Percentiles rank a stretch among this genome's conserved stretches.
Conservation (phyloP, 371 early-diverging fungal genomes). For the Mucor mucedo region DNA sequence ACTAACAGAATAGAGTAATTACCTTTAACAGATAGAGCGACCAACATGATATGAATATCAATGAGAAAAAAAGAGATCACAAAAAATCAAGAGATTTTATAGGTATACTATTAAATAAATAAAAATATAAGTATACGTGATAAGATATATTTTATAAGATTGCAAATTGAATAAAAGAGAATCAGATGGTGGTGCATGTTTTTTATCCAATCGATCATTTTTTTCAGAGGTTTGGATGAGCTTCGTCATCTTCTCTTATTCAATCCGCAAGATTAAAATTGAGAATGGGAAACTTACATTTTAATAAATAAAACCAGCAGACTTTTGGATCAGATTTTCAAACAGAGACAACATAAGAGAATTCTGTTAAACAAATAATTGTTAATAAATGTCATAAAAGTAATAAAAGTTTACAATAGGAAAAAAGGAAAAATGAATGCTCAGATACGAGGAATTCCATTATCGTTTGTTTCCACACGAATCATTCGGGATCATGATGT, state of each 20-base stretch:
- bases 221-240: conserved; percentile 35
- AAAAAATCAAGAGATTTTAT: conserved; percentile 6
- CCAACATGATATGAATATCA: not conserved
- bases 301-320: conserved; percentile 17
- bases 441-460: conserved; percentile 51
- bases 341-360: not conserved
- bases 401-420: not conserved
- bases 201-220: conserved; percentile 36
- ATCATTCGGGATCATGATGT: conserved; percentile 32
- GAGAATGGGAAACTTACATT: conserved; percentile 21
- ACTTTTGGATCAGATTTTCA: not conserved
- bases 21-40: not conserved
- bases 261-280: conserved; percentile 3
- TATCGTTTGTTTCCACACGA: conserved; percentile 35
- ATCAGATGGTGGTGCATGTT: conserved; percentile 59
- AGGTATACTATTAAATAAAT: not conserved
- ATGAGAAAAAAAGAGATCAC: not conserved
- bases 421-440: conserved; percentile 22
- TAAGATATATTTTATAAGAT: not conserved
- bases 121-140: conserved; percentile 1
- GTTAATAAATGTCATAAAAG: conserved; percentile 5
- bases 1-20: conserved; percentile 5
- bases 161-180: conserved; percentile 21
- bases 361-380: not conserved
- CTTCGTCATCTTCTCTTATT: conserved; percentile 32